These are phyloP conservation scores for Trichosphaerium sp. DNA, from an alignment of 78 protist species.

Conservation along the genomic window DNA sequence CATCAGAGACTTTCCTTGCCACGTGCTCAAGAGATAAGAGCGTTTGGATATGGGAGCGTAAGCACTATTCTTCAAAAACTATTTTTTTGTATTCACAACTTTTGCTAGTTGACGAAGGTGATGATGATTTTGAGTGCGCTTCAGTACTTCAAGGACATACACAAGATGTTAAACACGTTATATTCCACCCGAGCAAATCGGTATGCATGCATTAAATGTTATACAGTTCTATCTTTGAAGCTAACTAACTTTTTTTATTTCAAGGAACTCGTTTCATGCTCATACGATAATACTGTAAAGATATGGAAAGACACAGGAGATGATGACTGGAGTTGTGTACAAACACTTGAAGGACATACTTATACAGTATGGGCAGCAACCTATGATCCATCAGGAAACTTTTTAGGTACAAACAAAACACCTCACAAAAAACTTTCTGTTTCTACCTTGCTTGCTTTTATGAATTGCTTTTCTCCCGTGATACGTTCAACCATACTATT, in stretches of 20 bases:
- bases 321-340: constrained; percentile 78
- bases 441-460: neutral
- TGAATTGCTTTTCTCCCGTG: neutral
- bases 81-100: neutral
- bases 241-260: neutral
- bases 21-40: constrained; percentile 88
- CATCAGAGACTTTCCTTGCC: constrained; percentile 68
- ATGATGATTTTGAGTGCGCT: constrained; percentile 71
- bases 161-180: constrained; percentile 83
- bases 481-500: neutral
- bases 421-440: too few species aligned
- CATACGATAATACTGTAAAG: constrained; percentile 82
- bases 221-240: neutral
- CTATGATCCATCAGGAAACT: constrained; percentile 51
- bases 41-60: constrained; percentile 90
- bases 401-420: constrained; percentile 11
- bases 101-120: constrained; percentile 42
- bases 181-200: constrained; percentile 65
- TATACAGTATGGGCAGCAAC: constrained; percentile 86
- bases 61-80: neutral
- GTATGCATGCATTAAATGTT: too few species aligned
- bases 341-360: constrained; percentile 67
- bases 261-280: constrained; percentile 20
- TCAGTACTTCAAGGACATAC: constrained; percentile 76
- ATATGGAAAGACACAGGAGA: constrained; percentile 70